Conservation (phyloP, 306 rosid genomes). For the Prunus padus region DNA sequence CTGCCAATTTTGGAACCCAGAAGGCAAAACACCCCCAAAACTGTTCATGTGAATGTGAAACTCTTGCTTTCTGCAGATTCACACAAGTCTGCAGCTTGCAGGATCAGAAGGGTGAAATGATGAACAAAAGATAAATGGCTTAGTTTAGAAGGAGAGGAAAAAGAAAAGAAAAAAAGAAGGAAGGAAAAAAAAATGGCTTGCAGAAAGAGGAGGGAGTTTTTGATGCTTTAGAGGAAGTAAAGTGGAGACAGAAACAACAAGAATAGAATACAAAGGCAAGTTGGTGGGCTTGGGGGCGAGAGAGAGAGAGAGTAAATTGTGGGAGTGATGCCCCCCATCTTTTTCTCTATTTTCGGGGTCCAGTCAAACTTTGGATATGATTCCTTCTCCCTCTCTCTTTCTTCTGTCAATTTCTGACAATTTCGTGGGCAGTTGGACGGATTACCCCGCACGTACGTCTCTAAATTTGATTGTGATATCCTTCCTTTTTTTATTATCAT, state of each 20-base stretch:
- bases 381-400: neutral
- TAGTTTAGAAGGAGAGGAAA: neutral
- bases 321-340: neutral
- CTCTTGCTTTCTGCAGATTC: neutral
- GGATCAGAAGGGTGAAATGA: neutral
- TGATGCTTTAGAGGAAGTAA: slow-evolving; percentile 18
- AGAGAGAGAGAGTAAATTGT: slow-evolving; percentile 7
- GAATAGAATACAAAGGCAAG: slow-evolving; percentile 17
- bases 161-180: neutral
- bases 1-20: neutral
- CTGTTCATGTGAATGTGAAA: neutral
- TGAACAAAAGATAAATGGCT: neutral
- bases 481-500: neutral
- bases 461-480: neutral
- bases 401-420: slow-evolving; percentile 9
- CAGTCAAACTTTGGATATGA: slow-evolving; percentile 24
- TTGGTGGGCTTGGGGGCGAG: slow-evolving; percentile 2
- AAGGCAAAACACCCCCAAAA: neutral
- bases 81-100: no score
- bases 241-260: slow-evolving; percentile 24
- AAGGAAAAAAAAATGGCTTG: neutral
- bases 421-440: slow-evolving; percentile 8
- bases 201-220: neutral
- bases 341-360: slow-evolving; percentile 16
- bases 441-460: slow-evolving; percentile 26